Base-by-base conservation (phyloP, 2,329 filamentous ascomycete genomes). In the Fusarium sp. region DNA sequence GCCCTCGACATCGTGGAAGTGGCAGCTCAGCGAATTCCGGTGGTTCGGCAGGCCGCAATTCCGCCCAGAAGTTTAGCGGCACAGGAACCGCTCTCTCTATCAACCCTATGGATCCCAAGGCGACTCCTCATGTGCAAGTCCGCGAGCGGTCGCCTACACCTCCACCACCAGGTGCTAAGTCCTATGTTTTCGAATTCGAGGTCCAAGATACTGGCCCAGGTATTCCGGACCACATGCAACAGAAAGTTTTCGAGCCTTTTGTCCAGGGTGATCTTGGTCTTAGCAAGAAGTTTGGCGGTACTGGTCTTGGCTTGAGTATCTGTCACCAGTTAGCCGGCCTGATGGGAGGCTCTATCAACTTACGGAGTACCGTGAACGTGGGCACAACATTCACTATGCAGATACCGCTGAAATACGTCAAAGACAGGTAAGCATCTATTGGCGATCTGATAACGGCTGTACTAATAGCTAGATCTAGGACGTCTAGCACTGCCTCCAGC, bases 211-310 rank as follows among this genome's bases (percentile, higher is more conserved):
- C 90, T 1, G 94, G 94, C 0, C 94, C 93, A 1, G 94, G 94
- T 26, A 97, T 97, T 56, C 88, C 93, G 0, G 86, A 89, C 8
- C 82, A 90, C 66, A 87, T 96, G 77, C 93, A 94, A 70, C 83
- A 92, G 56, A 90, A 90, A 69, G 93, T 97, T 11, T 97, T 97
- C 75, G 94, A 97, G 76, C 94, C 94, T 1, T 97, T 97, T 74
- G 92, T 97, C 0, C 94, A 97, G 77, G 94, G 92, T n/a, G 94
- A 97, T 74, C 81, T 96, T 2, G 92, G 93, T 1, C 80, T 97
- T 17, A 96, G 91, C 81, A 96, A 93, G 77, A 96, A 96, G 74
- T 96, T 90, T 74, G 93, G 93, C 19, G 94, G 94, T 17, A 97
- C 94, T 1, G 94, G 94, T 6, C 82, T 97, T 3, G 94, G 94